Evolutionary conservation across 306 rosid species (phyloP).

Genomic region (Ziziphus jujuba): DNA sequence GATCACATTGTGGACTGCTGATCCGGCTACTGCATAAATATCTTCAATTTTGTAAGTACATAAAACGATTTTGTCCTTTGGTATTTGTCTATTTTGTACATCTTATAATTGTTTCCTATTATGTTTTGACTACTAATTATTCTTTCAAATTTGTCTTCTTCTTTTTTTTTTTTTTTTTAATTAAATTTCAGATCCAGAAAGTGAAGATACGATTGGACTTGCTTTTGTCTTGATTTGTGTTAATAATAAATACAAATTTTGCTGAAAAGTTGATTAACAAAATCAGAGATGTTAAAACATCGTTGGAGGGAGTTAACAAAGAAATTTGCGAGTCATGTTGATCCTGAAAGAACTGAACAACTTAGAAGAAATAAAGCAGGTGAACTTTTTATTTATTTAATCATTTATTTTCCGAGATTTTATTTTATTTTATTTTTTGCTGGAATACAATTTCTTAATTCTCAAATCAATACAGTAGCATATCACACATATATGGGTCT

Average conservation of each 20-base stretch:
- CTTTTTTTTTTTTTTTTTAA: background rate
- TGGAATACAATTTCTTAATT: too few species aligned
- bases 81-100: background rate
- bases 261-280: background rate
- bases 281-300: conserved; percentile 51
- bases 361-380: conserved; percentile 58
- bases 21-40: too few species aligned
- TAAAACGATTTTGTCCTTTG: too few species aligned
- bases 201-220: conserved; percentile 13
- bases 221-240: conserved; percentile 9
- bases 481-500: too few species aligned
- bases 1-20: too few species aligned
- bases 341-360: conserved; percentile 39
- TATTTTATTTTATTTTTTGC: too few species aligned
- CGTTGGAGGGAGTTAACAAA: conserved; percentile 48
- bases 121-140: background rate
- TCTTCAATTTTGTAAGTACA: too few species aligned
- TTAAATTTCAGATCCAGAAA: conserved; percentile 6
- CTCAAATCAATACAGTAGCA: too few species aligned
- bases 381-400: conserved; percentile 26
- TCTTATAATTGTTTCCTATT: background rate
- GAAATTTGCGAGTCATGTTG: conserved; percentile 38
- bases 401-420: too few species aligned
- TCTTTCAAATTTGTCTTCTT: background rate
- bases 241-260: conserved; percentile 7